phyloP scores from a whole-genome alignment of 345 rosid genomes.

The Stellera chamaejasme region DNA sequence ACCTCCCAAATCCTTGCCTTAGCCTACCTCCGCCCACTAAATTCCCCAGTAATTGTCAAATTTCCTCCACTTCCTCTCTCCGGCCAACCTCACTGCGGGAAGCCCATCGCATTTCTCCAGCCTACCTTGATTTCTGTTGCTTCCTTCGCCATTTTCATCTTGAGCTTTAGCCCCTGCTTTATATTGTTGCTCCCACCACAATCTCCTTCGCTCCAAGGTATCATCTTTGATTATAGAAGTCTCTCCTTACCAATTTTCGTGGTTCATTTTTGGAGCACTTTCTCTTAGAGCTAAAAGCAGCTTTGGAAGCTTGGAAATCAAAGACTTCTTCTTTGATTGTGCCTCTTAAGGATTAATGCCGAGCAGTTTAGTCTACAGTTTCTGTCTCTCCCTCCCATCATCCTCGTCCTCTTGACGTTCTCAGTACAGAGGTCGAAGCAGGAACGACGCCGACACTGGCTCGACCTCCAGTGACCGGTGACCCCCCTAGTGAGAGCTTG shows the following conservation, averaged over 20 bases:
- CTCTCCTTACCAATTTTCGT: too few species aligned
- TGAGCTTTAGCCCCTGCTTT: constrained; percentile 36
- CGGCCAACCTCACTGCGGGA: not conserved
- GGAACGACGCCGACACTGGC: too few species aligned
- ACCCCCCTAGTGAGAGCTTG: too few species aligned
- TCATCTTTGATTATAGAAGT: not conserved
- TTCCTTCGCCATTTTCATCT: constrained; percentile 33
- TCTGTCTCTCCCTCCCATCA: too few species aligned
- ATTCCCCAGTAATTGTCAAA: not conserved
- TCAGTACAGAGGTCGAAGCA: too few species aligned
- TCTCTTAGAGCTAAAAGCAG: constrained; percentile 29
- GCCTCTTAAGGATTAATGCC: constrained; percentile 57
- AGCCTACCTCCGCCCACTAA: constrained; percentile 1
- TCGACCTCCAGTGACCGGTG: too few species aligned
- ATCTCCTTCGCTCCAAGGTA: constrained; percentile 17
- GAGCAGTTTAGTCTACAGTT: too few species aligned
- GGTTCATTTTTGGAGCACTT: not conserved
- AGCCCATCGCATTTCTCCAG: not conserved
- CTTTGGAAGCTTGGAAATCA: constrained; percentile 60
- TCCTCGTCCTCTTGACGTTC: too few species aligned
- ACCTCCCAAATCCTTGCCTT: not conserved
- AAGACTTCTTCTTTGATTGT: constrained; percentile 64
- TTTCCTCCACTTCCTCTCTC: constrained; percentile 8
- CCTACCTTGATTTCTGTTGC: constrained; percentile 21
- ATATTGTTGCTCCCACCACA: constrained; percentile 32